Base-by-base conservation (phyloP, 805 yeast genomes). In the Starmerella khaoyaiensis region DNA sequence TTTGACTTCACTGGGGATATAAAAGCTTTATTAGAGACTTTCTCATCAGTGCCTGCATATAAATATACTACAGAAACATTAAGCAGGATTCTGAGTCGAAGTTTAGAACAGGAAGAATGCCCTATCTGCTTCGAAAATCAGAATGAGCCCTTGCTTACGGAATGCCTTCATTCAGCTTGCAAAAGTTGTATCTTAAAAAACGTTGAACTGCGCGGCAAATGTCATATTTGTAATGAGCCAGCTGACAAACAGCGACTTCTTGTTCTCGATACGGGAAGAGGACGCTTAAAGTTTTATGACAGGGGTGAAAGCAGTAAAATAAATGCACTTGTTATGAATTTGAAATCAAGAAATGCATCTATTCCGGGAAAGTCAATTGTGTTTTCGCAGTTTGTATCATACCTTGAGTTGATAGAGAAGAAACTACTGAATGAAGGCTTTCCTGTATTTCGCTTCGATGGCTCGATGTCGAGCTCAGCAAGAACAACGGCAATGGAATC, bases 311-410 rank as follows among this genome's bases (percentile, higher is more conserved):
- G 48, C 36, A 35, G 45, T 3, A 45, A 45, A 32, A 19, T 45
- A 2, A 16, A 44, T 3, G 46, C 48, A 3, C 29, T 45, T n/a
- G 27, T 45, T 5, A 5, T 34, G 1, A 28, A 31, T 4, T 28
- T 45, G 11, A 58, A 64, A 4, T 83, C 79, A 50, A n/a, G n/a
- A n/a, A n/a, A n/a, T n/a, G n/a, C n/a, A n/a, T 56, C 83, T 14
- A 59, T 58, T 20, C 58, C 70, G 12, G 74, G 73, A 12, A 83
- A 79, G 50, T 72, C 79, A 3, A 84, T 87, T 34, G 86, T 87
- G 0, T 87, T 87, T 52, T 83, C 95, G 2, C 96, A 87, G 49
- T 86, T 86, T 50, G 79, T 94, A 0, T 68, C 81, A 0, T 87
- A 74, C 51, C 56, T 86, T 42, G 94, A 83, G 54, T 61, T 82